Evolutionary conservation across 2,329 filamentous ascomycete genomes (phyloP), one percentile per base, ranked within the genome.

Genomic region (Cryphonectria radicalis): DNA sequence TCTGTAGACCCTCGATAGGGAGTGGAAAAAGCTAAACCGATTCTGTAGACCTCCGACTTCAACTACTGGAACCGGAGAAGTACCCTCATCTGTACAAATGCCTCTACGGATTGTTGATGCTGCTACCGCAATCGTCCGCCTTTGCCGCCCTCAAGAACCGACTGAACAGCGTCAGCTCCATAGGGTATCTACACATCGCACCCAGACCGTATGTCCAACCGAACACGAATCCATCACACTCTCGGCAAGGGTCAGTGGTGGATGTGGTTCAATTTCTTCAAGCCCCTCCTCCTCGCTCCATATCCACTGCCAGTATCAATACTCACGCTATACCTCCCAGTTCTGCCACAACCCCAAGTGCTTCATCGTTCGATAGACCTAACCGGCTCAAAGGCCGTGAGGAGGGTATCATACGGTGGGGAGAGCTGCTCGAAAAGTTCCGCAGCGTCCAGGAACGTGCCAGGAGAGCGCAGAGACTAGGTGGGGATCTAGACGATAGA

Each of bases 71-170:
- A 79, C 96, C 96, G 0, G 97, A 99, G 79, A 94, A 93, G 80
- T 95, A 95, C 76, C 96, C 96, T 2, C 93, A 97, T 79, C 86
- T 99, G 1, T 98, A 99, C 85, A 98, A 98, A 83, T 99, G 96
- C 81, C 89, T 99, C 65, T 99, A 98, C 78, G 96, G 96, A 13
- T 89, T 99, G 63, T 86, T 99, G 69, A 99, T 99, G 96, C 91
- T 99, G 25, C 88, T 99, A n/a, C 96, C 96, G 0, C 96, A 99
- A 82, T 98, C 95, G 22, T 97, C 94, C 40, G 97, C 96, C 11
- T 99, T 99, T 82, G 96, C 95, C 40, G 95, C 96, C 2, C 86
- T 99, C 70, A 98, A 98, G 80, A 99, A 99, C 79, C 91, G 96
- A 59, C 87, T 99, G 66, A 98, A 98, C 81, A 97, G 93, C 81